phyloP scores from a whole-genome alignment of 2,329 filamentous ascomycete genomes.

The Sordariomycetes sp. region DNA sequence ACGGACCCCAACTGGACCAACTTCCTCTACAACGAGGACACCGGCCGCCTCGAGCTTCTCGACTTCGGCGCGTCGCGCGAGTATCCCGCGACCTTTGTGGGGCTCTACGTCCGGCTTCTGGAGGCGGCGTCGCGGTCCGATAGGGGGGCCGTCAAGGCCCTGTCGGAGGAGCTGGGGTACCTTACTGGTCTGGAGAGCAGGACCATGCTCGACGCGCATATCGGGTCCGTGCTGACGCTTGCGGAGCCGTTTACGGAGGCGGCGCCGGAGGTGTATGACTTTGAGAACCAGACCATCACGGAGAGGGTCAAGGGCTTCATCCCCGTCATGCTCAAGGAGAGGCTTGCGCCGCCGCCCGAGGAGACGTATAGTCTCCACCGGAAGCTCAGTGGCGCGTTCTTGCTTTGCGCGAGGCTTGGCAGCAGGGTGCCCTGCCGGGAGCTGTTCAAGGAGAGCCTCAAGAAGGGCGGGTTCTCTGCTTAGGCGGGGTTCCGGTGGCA shows the following conservation, averaged over 20 bases:
- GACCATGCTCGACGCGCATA: slow-evolving; percentile 80
- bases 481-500: background rate
- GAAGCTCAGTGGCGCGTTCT: slow-evolving; percentile 88
- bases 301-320: slow-evolving; percentile 81
- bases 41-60: slow-evolving; percentile 69
- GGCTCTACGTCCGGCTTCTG: slow-evolving; percentile 67
- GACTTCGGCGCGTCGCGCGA: slow-evolving; percentile 92
- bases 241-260: slow-evolving; percentile 75
- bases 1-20: slow-evolving; percentile 99
- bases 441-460: slow-evolving; percentile 54
- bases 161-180: slow-evolving; percentile 74
- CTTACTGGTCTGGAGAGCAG: slow-evolving; percentile 80
- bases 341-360: slow-evolving; percentile 82
- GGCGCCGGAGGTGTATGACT: slow-evolving; percentile 80
- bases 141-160: slow-evolving; percentile 43
- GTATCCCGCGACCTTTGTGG: slow-evolving; percentile 68
- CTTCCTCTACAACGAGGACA: slow-evolving; percentile 73
- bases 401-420: slow-evolving; percentile 77
- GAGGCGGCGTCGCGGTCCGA: slow-evolving; percentile 66
- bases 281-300: slow-evolving; percentile 88
- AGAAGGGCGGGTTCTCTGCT: slow-evolving; percentile 16
- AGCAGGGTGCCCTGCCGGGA: slow-evolving; percentile 71
- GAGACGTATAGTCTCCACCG: slow-evolving; percentile 94
- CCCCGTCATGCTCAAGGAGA: slow-evolving; percentile 82
- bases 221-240: slow-evolving; percentile 76